Evolutionary conservation across 2,329 filamentous ascomycete genomes (phyloP).

Genomic region (Xylaria multiplex): DNA sequence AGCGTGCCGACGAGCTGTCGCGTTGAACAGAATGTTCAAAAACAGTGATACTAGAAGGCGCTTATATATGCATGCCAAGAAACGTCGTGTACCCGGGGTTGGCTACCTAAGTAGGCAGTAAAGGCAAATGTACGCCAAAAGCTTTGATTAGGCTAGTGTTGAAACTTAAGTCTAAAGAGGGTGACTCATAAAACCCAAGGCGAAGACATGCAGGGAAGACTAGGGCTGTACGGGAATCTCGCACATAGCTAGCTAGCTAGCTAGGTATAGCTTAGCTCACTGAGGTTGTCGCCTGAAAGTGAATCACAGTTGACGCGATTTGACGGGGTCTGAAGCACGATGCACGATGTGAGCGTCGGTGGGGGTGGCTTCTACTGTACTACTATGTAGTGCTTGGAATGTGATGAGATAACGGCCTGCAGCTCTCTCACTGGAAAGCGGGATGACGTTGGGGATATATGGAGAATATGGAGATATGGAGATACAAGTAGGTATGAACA

Average conservation of each 20-base stretch:
- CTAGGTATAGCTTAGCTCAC: neutral
- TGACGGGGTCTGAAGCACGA: neutral
- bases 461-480: neutral
- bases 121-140: neutral
- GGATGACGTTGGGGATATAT: conserved; percentile 7
- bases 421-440: neutral
- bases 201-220: conserved; percentile 5
- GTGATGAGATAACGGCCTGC: no score
- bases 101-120: conserved; percentile 16
- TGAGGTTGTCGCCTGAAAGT: conserved; percentile 2
- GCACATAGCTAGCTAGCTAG: neutral
- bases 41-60: neutral
- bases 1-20: neutral
- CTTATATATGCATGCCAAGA: conserved; percentile 33
- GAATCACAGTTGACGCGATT: neutral
- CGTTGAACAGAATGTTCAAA: neutral
- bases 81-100: neutral
- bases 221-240: neutral
- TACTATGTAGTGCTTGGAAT: neutral
- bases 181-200: no score
- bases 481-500: no score
- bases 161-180: neutral
- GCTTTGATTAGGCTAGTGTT: conserved; percentile 8
- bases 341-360: neutral
- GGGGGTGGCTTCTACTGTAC: neutral